These are phyloP conservation scores for Clavariopsis aquatica DNA, from an alignment of 495 filamentous ascomycete genomes.

Conservation along the genomic window DNA sequence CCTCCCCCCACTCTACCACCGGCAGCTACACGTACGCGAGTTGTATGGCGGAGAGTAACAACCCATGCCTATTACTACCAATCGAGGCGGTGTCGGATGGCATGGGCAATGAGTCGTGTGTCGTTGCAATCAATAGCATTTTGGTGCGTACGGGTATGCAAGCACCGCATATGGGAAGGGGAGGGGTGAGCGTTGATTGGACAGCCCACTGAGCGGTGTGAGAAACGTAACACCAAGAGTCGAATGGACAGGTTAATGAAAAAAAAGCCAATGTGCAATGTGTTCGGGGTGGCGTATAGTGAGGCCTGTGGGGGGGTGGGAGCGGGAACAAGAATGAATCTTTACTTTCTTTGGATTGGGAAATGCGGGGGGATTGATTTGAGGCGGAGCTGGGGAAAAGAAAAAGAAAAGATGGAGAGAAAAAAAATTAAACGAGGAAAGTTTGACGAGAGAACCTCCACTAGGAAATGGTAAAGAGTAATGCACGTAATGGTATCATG, in stretches of 20 bases:
- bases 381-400: no score
- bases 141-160: background rate
- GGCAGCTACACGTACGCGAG: constrained; percentile 14
- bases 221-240: background rate
- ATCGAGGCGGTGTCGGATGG: constrained; percentile 13
- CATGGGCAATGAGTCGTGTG: constrained; percentile 20
- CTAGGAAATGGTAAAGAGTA: no score
- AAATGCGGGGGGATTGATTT: no score
- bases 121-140: constrained; percentile 16
- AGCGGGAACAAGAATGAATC: no score
- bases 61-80: constrained; percentile 11
- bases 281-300: no score
- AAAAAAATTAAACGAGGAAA: no score
- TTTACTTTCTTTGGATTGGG: no score
- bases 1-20: no score
- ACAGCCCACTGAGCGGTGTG: background rate
- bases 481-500: no score
- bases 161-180: constrained; percentile 24
- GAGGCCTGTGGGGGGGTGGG: no score
- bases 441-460: no score
- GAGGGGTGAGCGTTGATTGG: constrained; percentile 17
- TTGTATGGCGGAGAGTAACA: constrained; percentile 7
- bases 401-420: no score
- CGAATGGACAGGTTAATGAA: background rate
- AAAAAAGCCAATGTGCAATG: background rate